Base-by-base conservation (phyloP, 805 yeast species). In the Wickerhamiella vanderwaltii region DNA sequence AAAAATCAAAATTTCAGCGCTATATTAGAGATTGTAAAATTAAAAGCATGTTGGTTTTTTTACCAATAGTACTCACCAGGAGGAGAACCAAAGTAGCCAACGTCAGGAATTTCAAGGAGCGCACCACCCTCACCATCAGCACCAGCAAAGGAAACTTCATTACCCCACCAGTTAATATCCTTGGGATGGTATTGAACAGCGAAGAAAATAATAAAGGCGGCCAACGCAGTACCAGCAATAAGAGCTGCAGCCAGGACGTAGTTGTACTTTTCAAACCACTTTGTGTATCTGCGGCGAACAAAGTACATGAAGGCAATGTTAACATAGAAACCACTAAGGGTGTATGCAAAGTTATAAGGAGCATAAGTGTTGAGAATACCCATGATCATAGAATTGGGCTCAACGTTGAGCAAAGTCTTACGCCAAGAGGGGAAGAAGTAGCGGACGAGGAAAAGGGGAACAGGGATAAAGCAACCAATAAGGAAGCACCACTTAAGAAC, bases 131-230 rank as follows among this genome's bases (percentile, higher is more conserved):
- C 43, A 20, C 48, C 53, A 31, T 52, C 57, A 7, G 50, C 33
- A 9, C 54, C 54, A 9, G 44, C 38, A 7, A 25, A 33, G 9
- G 44, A 20, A 35, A 51, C 62, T 9, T 43, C 49, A 43, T 73
- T 75, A 2, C 84, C 84, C 84, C 83, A 77, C 84, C 83, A 77
- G 26, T 57, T 46, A 7, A 75, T 40, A 3, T 53, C 46, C 26
- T 59, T 59, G 3, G 64, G 61, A 26, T 70, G 29, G 51, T 64
- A 72, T 47, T 64, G 63, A 5, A 66, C 67, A 1, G 69, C 56
- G 51, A 73, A 72, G 60, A 77, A 77, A 20, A 76, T 71, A 42
- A 76, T 57, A 37, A 73, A 59, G 1, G 73, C 72, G 47, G 74
- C 61, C 46, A 76, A 63, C 2, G 81, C 82, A 13, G 75, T 69